These are phyloP conservation scores for Bacidia rubella DNA, from an alignment of 495 filamentous ascomycete species.

Conservation along the genomic window DNA sequence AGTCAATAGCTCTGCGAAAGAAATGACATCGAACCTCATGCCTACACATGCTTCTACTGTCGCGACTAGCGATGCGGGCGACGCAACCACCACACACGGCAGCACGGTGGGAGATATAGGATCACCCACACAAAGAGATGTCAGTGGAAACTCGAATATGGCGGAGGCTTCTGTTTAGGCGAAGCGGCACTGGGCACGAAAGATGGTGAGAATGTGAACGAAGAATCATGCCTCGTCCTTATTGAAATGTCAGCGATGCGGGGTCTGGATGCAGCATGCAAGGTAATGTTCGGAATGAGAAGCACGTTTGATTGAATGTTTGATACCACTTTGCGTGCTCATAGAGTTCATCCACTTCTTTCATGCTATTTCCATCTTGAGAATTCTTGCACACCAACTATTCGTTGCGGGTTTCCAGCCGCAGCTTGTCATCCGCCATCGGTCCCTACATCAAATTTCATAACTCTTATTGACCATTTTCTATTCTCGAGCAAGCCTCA, in stretches of 20 bases:
- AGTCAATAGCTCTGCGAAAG: slow-evolving; percentile 27
- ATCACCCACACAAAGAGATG: slow-evolving; percentile 4
- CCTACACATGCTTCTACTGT: slow-evolving; percentile 9
- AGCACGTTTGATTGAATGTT: not conserved
- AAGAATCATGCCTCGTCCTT: too few relatives aligned
- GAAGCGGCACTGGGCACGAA: not conserved
- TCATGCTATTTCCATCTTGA: too few relatives aligned
- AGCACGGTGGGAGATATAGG: slow-evolving; percentile 6
- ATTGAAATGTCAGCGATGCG: not conserved
- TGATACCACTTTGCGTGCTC: not conserved
- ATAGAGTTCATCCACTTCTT: not conserved
- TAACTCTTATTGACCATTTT: too few relatives aligned
- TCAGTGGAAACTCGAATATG: slow-evolving; percentile 9
- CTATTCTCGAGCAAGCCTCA: too few relatives aligned
- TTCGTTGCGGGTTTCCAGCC: too few relatives aligned
- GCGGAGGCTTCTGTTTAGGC: slow-evolving; percentile 7
- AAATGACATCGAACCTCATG: slow-evolving; percentile 20
- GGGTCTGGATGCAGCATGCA: not conserved
- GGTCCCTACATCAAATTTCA: too few relatives aligned
- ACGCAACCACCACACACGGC: not conserved
- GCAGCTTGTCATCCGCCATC: too few relatives aligned
- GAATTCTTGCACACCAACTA: too few relatives aligned
- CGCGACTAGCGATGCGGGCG: slow-evolving; percentile 11
- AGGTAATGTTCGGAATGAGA: not conserved
- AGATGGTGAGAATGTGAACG: not conserved